Evolutionary conservation across 2,329 filamentous ascomycete genomes (phyloP), one percentile per base, ranked within the genome.

Genomic region (Lasiodiplodia gonubiensis): DNA sequence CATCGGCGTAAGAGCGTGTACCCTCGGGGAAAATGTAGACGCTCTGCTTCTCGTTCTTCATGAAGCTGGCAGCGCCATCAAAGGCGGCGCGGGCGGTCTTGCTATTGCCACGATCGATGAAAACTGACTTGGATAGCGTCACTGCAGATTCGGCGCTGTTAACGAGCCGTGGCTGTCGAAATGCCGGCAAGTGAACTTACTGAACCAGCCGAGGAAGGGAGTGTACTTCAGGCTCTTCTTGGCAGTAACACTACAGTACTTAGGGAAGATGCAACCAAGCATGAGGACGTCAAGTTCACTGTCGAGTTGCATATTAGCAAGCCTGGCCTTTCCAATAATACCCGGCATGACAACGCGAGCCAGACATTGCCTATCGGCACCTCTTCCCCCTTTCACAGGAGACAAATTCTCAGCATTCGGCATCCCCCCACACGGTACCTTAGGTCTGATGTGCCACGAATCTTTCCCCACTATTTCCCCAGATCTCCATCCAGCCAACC

Each of bases 161-260:
- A 60, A 61, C 63, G 7, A 21, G 3, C 21, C 21, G 23, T 23
- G n/a, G 11, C 49, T 16, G 46, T 27, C 46, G 30, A 52, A n/a
- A 42, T 30, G 49, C 39, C n/a, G 18, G n/a, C 4, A 10, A 52
- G 16, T 12, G 7, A 51, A 75, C 80, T 59, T 76, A 83, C 81
- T 99, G 83, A 97, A 99, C 93, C 93, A 97, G 69, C 95, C 95
- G 66, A 99, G 84, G 78, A 99, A 88, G 0, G 95, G 95, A 42
- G 91, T 82, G 70, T 86, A 88, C 78, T 90, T 91, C 75, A 99
- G 83, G 66, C 88, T 91, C 75, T 89, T 89, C 86, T 99, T 99
- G 55, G 94, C 94, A 27, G 94, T 97, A 68, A 99, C 91, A 75
- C 90, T 93, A 84, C 92, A 97, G 84, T 96, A 93, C 74, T 88